Conservation (phyloP, 345 rosid species). For the Euphorbia pulcherrima region DNA sequence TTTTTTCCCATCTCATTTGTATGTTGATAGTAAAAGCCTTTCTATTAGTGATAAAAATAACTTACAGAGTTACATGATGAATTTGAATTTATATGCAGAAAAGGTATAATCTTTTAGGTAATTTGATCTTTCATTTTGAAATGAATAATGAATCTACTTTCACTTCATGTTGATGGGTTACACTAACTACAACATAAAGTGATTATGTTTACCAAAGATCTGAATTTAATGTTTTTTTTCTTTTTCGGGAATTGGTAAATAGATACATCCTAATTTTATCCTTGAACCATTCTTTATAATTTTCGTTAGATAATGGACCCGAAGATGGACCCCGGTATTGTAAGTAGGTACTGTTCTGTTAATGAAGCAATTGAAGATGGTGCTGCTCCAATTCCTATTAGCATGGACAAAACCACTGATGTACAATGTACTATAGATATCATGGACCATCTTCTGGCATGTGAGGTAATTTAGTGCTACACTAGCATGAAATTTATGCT, state of each 20-base stretch:
- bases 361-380: constrained; percentile 94
- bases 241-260: not conserved
- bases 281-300: constrained; percentile 5
- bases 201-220: not conserved
- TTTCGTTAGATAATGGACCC: constrained; percentile 90
- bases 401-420: constrained; percentile 57
- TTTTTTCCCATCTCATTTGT: not conserved
- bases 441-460: constrained; percentile 89
- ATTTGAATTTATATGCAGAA: not conserved
- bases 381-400: constrained; percentile 77
- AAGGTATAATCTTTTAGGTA: not conserved
- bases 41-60: not conserved
- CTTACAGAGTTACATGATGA: not conserved
- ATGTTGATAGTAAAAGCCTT: not conserved
- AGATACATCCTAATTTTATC: too few relatives aligned
- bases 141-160: not conserved
- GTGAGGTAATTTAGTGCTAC: constrained; percentile 61
- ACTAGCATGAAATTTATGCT: not conserved
- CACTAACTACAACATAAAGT: not conserved
- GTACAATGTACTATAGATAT: constrained; percentile 73
- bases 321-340: constrained; percentile 96
- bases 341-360: constrained; percentile 65
- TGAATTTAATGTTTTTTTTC: too few relatives aligned
- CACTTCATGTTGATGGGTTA: not conserved
- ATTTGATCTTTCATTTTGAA: not conserved